Conservation (phyloP, 1,284 basidiomycete species). For the Leccinum insigne region DNA sequence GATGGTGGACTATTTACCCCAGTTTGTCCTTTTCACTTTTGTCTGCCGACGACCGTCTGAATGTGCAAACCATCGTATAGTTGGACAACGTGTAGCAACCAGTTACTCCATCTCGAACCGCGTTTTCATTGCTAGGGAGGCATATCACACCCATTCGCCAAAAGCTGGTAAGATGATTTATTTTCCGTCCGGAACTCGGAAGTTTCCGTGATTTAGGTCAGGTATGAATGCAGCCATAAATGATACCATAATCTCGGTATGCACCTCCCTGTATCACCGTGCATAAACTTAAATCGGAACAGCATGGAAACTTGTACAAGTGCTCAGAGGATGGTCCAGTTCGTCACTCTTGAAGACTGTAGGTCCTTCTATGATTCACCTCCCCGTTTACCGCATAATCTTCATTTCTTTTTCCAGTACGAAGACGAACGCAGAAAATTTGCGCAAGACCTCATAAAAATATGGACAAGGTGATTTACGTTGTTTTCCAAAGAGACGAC, state of each 20-base stretch:
- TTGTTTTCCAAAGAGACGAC: neutral
- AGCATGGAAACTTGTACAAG: neutral
- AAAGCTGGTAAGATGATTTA: neutral
- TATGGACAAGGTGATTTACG: neutral
- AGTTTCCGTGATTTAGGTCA: neutral
- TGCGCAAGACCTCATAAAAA: neutral
- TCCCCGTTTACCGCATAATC: neutral
- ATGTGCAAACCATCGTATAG: neutral
- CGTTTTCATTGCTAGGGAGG: neutral
- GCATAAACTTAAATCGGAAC: neutral
- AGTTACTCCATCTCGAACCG: neutral
- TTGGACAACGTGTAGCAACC: neutral
- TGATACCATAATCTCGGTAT: neutral
- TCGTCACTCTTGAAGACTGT: neutral
- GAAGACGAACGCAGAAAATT: neutral
- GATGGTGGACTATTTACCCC: neutral
- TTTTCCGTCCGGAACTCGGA: no score
- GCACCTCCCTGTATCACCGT: neutral
- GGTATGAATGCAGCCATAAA: conserved; percentile 1
- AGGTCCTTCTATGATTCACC: neutral
- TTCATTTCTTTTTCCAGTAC: neutral
- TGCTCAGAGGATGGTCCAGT: neutral
- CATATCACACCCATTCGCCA: neutral
- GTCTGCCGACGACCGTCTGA: neutral
- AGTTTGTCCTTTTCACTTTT: neutral